Evolutionary conservation across 1,284 basidiomycete genomes (phyloP), one percentile per base, ranked within the genome.

Genomic region (Phellopilus nigrolimitatus): DNA sequence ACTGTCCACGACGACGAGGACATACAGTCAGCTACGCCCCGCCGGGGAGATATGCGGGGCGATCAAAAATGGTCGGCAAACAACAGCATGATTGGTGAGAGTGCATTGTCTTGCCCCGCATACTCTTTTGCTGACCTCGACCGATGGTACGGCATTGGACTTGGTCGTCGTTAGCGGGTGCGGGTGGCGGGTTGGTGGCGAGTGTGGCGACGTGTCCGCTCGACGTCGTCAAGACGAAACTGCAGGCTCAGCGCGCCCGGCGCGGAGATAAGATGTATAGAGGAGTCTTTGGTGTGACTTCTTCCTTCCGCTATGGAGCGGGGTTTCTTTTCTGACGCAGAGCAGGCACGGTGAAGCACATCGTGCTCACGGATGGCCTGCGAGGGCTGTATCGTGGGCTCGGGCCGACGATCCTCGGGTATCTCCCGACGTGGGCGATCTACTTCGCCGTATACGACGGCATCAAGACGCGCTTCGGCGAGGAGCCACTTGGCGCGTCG

Each of bases 391-490:
- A 97, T 70, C 82, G 94, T 37, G 94, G 95, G 10, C 77, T 97
- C 22, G 94, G 94, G 7, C 95, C 94, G n/a, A 97, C 94, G 10
- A 80, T 97, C 54, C 78, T 94, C 4, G 94, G 94, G 5, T 97
- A 97, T 69, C 79, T 97, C 34, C 94, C 94, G 21, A 97, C 94
- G 7, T 97, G 94, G 94, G 94, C 92, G 22, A 97, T 97, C 60
- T 97, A 97, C 68, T 97, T 97, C 67, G 84, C 91, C n/a, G 91
- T 97, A 15, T 97, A 97, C 70, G 94, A 97, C 70, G 82, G 88
- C 54, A 88, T 94, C 68, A 97, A 97, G 75, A 80, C 80, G 21
- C 70, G 75, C 30, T 84, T 94, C 62, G 89, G 90, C 36, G 81
- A 84, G 62, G 68, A 70, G 28, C 78, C 82, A 3, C 66, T 78